Evolutionary conservation across 208 protist species (phyloP), one percentile per base, ranked within the genome.

Genomic region (Crithidia fasciculata): DNA sequence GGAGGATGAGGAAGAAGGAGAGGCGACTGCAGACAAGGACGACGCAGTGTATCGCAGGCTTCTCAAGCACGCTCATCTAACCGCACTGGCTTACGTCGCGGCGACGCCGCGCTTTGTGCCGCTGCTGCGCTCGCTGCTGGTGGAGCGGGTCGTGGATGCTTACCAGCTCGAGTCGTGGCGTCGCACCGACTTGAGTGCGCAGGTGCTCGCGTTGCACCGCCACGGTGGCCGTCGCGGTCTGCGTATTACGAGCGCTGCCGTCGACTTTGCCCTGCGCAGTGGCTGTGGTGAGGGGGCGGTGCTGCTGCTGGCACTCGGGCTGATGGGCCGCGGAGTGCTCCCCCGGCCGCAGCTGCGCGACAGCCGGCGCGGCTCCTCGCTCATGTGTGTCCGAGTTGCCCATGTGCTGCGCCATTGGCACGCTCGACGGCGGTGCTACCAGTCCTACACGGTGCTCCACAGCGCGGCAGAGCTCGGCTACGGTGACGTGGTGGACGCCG

Each of bases 381-480:
- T 60, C 28, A 15, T 69, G 54, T 70, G 59, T 36, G 40, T 69
- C 18, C 74, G 52, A 49, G 36, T 80, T 7, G 43, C 41, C 7
- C 52, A 54, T 52, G 53, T 63, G 54, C 55, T 76, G 63, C 69
- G 53, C 15, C 39, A 60, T n/a, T 79, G 74, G 74, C 66, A 74
- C 68, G 37, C 19, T 44, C 59, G 67, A 5, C 58, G 39, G 15
- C 10, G n/a, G 0, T 65, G 36, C 2, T 74, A 65, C 40, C 64
- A 70, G 45, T 79, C 61, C 40, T 95, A 89, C 82, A 91, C 83
- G 9, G 69, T 89, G 47, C 72, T 95, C 57, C 90, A 95, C 75
- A 86, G 82, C 59, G 90, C 87, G n/a, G 80, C 88, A 44, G 81
- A 81, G 50, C 69, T 92, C 12, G 78, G 81, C 44, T 79, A 86